phyloP scores from a whole-genome alignment of 2,329 filamentous ascomycete genomes.

The Graphiopsis chlorocephala region DNA sequence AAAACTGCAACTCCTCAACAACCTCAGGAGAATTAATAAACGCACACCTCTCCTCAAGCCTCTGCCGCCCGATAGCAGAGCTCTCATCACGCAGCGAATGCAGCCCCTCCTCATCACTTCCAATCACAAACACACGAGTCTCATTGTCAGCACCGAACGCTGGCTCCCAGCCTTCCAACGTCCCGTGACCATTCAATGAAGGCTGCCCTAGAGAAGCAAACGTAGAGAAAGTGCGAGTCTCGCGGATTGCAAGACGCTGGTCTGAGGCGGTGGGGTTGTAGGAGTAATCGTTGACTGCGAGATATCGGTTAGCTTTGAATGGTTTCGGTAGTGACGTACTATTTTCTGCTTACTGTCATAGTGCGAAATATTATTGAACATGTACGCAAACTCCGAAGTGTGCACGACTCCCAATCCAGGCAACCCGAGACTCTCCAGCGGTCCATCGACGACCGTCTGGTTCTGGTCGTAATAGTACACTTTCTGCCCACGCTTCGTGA shows the following conservation, averaged over 20 bases:
- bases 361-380: constrained; percentile 43
- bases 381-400: constrained; percentile 54
- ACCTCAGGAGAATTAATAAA: constrained; percentile 48
- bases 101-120: constrained; percentile 45
- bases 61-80: constrained; percentile 37
- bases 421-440: constrained; percentile 38
- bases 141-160: constrained; percentile 34
- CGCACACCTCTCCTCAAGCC: constrained; percentile 46
- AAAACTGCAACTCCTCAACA: constrained; percentile 35
- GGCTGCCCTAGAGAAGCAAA: constrained; percentile 45
- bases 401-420: constrained; percentile 49
- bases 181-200: constrained; percentile 33
- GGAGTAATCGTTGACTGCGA: constrained; percentile 30
- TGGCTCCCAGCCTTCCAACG: constrained; percentile 42
- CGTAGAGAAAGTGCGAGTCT: constrained; percentile 49
- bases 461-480: constrained; percentile 55
- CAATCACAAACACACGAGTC: constrained; percentile 43
- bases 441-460: constrained; percentile 51
- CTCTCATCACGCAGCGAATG: constrained; percentile 39
- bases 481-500: constrained; percentile 38
- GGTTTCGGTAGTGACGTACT: not conserved
- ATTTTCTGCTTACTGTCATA: constrained; percentile 36
- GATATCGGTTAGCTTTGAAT: not conserved
- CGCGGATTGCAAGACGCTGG: constrained; percentile 39
- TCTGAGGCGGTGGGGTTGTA: constrained; percentile 39